These are phyloP conservation scores for Perkinsus chesapeaki DNA, from an alignment of 169 alveolate species.

Conservation along the genomic window DNA sequence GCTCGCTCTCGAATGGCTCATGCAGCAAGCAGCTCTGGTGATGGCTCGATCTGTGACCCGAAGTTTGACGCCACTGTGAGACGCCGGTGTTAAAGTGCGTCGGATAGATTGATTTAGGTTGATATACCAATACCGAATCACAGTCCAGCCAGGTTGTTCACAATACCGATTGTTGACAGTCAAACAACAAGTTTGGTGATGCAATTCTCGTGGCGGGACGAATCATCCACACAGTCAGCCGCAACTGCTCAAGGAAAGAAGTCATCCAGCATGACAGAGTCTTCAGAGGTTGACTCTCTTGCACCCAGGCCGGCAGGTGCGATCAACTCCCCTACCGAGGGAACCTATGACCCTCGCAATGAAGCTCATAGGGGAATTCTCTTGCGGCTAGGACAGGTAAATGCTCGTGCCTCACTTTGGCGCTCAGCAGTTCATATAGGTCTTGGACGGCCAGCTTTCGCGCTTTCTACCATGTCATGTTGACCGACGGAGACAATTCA, in stretches of 20 bases:
- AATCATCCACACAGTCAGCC: neutral
- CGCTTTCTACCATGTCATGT: neutral
- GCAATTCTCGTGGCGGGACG: neutral
- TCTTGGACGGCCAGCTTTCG: neutral
- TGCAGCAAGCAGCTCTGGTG: neutral
- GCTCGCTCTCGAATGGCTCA: neutral
- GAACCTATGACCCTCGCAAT: neutral
- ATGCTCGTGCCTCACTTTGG: neutral
- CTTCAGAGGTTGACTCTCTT: neutral
- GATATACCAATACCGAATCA: neutral
- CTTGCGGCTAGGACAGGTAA: neutral
- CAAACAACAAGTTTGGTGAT: neutral
- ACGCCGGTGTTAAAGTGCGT: neutral
- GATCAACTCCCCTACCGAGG: neutral
- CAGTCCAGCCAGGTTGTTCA: neutral
- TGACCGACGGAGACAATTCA: neutral
- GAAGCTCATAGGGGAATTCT: neutral
- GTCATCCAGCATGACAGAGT: neutral
- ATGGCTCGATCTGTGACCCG: neutral
- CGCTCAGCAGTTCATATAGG: neutral
- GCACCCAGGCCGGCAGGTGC: neutral
- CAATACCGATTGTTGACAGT: neutral
- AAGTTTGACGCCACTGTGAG: neutral
- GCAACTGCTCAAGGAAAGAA: neutral
- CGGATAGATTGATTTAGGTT: neutral